Conservation (phyloP, 192 early-diverging fungal genomes). For the Coemansia interrupta region DNA sequence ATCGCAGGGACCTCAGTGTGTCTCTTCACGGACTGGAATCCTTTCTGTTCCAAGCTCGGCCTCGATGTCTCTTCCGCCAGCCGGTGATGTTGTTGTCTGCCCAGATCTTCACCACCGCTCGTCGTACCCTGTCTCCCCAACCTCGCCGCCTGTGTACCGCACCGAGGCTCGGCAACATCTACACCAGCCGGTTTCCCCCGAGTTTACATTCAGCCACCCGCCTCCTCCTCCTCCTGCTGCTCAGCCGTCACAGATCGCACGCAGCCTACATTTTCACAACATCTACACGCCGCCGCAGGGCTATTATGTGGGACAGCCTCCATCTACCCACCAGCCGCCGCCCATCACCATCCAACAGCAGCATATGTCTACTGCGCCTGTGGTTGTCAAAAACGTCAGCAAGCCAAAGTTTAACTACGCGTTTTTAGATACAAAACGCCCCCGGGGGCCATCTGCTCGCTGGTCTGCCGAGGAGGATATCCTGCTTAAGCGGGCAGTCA, state of each 20-base stretch:
- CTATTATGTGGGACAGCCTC: slow-evolving; percentile 21
- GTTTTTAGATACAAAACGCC: slow-evolving; percentile 47
- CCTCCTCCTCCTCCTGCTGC: slow-evolving; percentile 14
- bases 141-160: not conserved
- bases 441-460: slow-evolving; percentile 42
- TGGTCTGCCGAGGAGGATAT: slow-evolving; percentile 43
- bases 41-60: slow-evolving; percentile 15
- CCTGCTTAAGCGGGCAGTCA: slow-evolving; percentile 39
- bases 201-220: slow-evolving; percentile 17
- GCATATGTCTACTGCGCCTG: slow-evolving; percentile 7
- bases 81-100: slow-evolving; percentile 14
- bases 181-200: slow-evolving; percentile 13
- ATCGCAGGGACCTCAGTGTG: slow-evolving; percentile 8
- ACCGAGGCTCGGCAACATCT: slow-evolving; percentile 16
- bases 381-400: slow-evolving; percentile 22
- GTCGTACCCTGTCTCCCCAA: slow-evolving; percentile 18
- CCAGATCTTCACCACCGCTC: slow-evolving; percentile 13
- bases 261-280: not conserved
- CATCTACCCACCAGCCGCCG: slow-evolving; percentile 12
- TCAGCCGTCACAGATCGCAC: no score
- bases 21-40: slow-evolving; percentile 5
- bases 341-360: slow-evolving; percentile 11
- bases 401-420: slow-evolving; percentile 54
- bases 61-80: slow-evolving; percentile 11
- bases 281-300: slow-evolving; percentile 28